Percentiles rank a stretch among this genome's conserved stretches.
Conservation (phyloP, 1,284 basidiomycete species). For the Cryptococcus depauperatus region DNA sequence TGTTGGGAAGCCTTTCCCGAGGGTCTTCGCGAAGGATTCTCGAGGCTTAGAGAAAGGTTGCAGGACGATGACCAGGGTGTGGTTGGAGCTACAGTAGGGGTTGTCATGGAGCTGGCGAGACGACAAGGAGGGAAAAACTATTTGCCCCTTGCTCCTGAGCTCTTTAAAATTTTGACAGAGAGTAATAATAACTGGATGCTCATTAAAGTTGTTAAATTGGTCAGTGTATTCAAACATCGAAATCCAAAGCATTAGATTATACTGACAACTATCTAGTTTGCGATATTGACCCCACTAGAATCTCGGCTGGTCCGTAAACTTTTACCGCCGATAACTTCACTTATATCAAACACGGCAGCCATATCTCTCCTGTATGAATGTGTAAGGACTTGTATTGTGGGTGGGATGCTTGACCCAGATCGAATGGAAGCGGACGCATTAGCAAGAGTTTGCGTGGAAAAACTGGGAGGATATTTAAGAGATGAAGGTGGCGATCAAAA, state of each 20-base stretch:
- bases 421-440: slow-evolving; percentile 62
- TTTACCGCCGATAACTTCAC: slow-evolving; percentile 81
- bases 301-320: slow-evolving; percentile 89
- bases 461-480: slow-evolving; percentile 82
- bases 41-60: slow-evolving; percentile 70
- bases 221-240: slow-evolving; percentile 43
- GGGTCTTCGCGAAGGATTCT: slow-evolving; percentile 57
- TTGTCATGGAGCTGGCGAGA: slow-evolving; percentile 85
- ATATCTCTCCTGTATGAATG: slow-evolving; percentile 97
- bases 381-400: slow-evolving; percentile 94
- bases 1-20: slow-evolving; percentile 72
- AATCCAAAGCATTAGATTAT: neutral
- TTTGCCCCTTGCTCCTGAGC: slow-evolving; percentile 75
- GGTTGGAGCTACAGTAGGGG: slow-evolving; percentile 83
- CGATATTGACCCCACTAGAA: slow-evolving; percentile 80
- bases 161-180: slow-evolving; percentile 89
- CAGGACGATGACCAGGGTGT: slow-evolving; percentile 85
- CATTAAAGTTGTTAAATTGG: slow-evolving; percentile 96
- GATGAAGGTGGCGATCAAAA: slow-evolving; percentile 82
- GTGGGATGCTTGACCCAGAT: slow-evolving; percentile 81
- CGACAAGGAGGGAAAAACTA: slow-evolving; percentile 65
- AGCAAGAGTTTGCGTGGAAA: slow-evolving; percentile 83
- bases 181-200: slow-evolving; percentile 99
- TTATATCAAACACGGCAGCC: slow-evolving; percentile 91
- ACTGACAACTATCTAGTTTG: slow-evolving; percentile 57